Evolutionary conservation across 495 filamentous ascomycete species (phyloP).

Genomic region (Hyaloscypha bicolor): DNA sequence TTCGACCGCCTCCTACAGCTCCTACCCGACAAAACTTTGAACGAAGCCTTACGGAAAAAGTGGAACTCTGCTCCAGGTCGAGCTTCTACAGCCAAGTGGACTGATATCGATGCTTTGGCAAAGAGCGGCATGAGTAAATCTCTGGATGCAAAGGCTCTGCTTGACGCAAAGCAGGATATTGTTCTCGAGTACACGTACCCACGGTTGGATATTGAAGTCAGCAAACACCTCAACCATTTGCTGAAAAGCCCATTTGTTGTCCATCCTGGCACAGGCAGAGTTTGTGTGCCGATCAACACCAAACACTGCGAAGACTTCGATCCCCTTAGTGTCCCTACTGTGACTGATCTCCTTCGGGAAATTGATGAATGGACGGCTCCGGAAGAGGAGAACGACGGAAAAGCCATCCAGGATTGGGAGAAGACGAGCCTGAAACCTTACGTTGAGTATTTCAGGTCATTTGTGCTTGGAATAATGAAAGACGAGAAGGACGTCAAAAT

Average conservation of each 20-base stretch:
- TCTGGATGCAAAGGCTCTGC: slow-evolving; percentile 64
- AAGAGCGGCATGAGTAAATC: slow-evolving; percentile 68
- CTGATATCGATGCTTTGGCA: slow-evolving; percentile 86
- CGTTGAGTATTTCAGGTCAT: slow-evolving; percentile 82
- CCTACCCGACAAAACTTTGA: slow-evolving; percentile 75
- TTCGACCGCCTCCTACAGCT: slow-evolving; percentile 74
- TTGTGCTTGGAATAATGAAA: slow-evolving; percentile 76
- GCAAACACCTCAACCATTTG: slow-evolving; percentile 96
- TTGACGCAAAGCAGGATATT: slow-evolving; percentile 92
- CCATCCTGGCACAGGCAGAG: slow-evolving; percentile 88
- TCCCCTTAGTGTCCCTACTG: slow-evolving; percentile 83
- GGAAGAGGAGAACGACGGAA: slow-evolving; percentile 40
- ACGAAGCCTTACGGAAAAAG: slow-evolving; percentile 78
- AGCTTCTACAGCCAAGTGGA: slow-evolving; percentile 79
- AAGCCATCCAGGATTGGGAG: slow-evolving; percentile 79
- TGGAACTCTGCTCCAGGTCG: slow-evolving; percentile 85
- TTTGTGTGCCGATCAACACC: slow-evolving; percentile 92
- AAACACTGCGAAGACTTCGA: slow-evolving; percentile 75
- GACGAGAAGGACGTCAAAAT: slow-evolving; percentile 78
- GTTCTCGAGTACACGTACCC: slow-evolving; percentile 97
- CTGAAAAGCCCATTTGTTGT: slow-evolving; percentile 95
- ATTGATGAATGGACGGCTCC: slow-evolving; percentile 72
- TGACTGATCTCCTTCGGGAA: slow-evolving; percentile 74
- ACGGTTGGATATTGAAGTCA: slow-evolving; percentile 93
- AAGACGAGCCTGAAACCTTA: slow-evolving; percentile 95